Percentiles rank a stretch among this genome's conserved stretches.
phyloP scores from a whole-genome alignment of 495 filamentous ascomycete genomes.

The Penicillium egyptiacum region DNA sequence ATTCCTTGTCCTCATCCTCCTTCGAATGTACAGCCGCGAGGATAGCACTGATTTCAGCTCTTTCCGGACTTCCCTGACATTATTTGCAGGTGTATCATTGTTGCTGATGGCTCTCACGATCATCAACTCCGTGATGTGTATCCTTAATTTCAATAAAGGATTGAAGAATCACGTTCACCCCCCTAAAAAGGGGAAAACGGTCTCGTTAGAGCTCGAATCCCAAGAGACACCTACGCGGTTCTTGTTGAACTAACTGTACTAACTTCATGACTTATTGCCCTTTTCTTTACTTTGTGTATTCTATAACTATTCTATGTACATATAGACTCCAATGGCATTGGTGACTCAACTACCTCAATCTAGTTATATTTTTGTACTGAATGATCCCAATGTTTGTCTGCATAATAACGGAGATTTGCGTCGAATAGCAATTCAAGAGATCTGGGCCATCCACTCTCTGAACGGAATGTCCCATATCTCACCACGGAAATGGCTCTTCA shows the following conservation, averaged over 20 bases:
- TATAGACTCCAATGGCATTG: not conserved
- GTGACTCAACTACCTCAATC: not conserved
- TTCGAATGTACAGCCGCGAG: constrained; percentile 1
- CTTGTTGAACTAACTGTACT: constrained; percentile 2
- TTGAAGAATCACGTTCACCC: constrained; percentile 17
- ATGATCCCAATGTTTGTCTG: too few species aligned
- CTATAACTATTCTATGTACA: not conserved
- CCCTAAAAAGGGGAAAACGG: constrained; percentile 1
- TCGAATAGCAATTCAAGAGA: too few species aligned
- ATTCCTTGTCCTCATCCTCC: constrained; percentile 13
- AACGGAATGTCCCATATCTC: constrained; percentile 13
- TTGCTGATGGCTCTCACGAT: constrained; percentile 17
- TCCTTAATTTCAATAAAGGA: constrained; percentile 25
- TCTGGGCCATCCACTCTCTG: not conserved
- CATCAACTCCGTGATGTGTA: constrained; percentile 22
- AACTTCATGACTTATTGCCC: not conserved
- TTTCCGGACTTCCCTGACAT: constrained; percentile 20
- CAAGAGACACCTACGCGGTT: constrained; percentile 10
- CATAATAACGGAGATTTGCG: too few species aligned
- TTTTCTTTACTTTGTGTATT: not conserved
- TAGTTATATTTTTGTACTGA: not conserved
- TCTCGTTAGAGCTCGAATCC: constrained; percentile 5
- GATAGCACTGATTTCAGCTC: constrained; percentile 8
- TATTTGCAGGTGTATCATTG: constrained; percentile 19
- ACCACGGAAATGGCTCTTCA: constrained; percentile 41